A percentile compares a stretch with the other conserved stretches of the same genome.
phyloP scores from a whole-genome alignment of 1,284 basidiomycete species.

The Puccinia polysora region DNA sequence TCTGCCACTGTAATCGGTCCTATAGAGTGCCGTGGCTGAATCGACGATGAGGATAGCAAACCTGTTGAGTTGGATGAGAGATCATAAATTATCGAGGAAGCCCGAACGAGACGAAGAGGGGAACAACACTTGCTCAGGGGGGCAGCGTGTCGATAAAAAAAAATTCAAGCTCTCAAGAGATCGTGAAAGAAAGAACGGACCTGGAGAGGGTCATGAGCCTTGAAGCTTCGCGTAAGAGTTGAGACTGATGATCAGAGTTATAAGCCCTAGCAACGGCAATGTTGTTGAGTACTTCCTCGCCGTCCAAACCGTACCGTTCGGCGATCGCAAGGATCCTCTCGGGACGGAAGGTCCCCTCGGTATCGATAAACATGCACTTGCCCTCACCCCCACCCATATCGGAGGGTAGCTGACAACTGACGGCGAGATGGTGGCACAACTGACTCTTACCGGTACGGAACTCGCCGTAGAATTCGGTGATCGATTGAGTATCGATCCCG shows the following conservation, averaged over 20 bases:
- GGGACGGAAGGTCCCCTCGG: conserved; percentile 97
- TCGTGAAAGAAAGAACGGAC: no score
- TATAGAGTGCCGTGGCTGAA: conserved; percentile 90
- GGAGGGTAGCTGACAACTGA: conserved; percentile 92
- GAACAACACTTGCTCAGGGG: conserved; percentile 1
- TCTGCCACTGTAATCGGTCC: conserved; percentile 91
- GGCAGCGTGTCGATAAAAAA: no score
- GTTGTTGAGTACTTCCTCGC: conserved; percentile 96
- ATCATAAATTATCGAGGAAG: not conserved
- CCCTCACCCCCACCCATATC: conserved; percentile 98
- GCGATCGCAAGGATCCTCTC: conserved; percentile 89
- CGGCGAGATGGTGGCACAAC: conserved; percentile 94
- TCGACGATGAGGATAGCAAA: conserved; percentile 96
- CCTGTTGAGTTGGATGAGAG: conserved; percentile 57
- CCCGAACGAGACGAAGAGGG: not conserved
- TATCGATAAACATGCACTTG: conserved; percentile 98
- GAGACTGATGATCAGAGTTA: conserved; percentile 95
- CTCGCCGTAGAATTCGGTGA: conserved; percentile 97
- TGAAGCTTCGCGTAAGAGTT: conserved; percentile 82
- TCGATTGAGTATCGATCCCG: conserved; percentile 96
- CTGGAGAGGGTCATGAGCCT: conserved; percentile 96
- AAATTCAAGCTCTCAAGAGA: not conserved
- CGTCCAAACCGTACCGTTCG: conserved; percentile 89
- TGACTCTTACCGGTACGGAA: conserved; percentile 98
- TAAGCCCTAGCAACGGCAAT: conserved; percentile 98